These are phyloP conservation scores for Blattamonas nauphoetae DNA, from an alignment of 78 protist species.

Conservation along the genomic window DNA sequence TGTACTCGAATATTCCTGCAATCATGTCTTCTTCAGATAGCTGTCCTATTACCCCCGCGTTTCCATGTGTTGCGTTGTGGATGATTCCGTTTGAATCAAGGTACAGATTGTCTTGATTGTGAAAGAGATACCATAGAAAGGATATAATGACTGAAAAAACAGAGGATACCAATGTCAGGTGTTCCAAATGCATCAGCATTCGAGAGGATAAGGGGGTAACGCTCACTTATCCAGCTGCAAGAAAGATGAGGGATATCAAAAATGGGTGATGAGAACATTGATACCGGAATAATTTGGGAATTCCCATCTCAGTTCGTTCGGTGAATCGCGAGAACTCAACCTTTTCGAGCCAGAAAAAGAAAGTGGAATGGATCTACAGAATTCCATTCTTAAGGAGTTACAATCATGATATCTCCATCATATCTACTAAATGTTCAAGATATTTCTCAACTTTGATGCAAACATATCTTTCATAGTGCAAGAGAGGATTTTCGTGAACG, in stretches of 20 bases:
- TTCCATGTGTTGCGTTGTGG: constrained; percentile 79
- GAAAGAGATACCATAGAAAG: neutral
- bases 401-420: too few relatives aligned
- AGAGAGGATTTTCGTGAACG: too few relatives aligned
- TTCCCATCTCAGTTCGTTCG: neutral
- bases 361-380: too few relatives aligned
- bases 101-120: constrained; percentile 73
- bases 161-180: neutral
- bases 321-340: too few relatives aligned
- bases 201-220: neutral
- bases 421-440: too few relatives aligned
- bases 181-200: neutral
- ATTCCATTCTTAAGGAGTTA: too few relatives aligned
- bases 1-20: constrained; percentile 43
- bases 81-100: constrained; percentile 94
- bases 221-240: neutral
- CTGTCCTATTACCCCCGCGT: constrained; percentile 4
- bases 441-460: too few relatives aligned
- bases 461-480: too few relatives aligned
- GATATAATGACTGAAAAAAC: neutral
- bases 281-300: neutral
- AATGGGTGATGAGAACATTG: neutral
- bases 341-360: too few relatives aligned
- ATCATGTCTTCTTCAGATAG: constrained; percentile 55
- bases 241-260: neutral